Evolutionary conservation across 1,284 basidiomycete genomes (phyloP).

Genomic region (Microstroma glucosiphilum): DNA sequence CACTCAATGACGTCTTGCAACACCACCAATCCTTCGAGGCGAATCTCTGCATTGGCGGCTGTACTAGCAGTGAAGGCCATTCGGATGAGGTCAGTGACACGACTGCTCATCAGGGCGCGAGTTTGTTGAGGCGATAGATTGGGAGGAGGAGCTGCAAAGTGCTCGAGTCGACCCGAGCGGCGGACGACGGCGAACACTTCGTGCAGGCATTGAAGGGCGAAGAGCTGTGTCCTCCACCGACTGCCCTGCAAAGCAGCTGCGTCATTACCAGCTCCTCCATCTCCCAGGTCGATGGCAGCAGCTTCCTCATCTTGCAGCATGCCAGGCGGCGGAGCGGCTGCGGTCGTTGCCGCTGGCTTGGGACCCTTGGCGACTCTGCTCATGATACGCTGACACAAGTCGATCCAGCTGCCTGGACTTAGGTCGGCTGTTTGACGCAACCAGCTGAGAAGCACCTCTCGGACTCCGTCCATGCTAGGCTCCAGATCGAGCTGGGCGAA

Average conservation of each 20-base stretch:
- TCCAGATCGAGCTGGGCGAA: slow-evolving; percentile 92
- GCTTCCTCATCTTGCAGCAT: slow-evolving; percentile 73
- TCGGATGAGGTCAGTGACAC: slow-evolving; percentile 86
- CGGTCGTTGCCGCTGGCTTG: slow-evolving; percentile 15
- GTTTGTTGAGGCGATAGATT: slow-evolving; percentile 50
- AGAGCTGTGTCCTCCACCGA: slow-evolving; percentile 93
- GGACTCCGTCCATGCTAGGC: slow-evolving; percentile 85
- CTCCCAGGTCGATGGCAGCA: slow-evolving; percentile 61
- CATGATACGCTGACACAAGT: slow-evolving; percentile 95
- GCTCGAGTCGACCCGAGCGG: slow-evolving; percentile 57
- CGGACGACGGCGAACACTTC: slow-evolving; percentile 74
- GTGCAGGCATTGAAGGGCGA: slow-evolving; percentile 86
- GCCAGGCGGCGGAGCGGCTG: slow-evolving; percentile 5
- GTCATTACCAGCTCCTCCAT: slow-evolving; percentile 18
- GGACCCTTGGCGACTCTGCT: slow-evolving; percentile 12
- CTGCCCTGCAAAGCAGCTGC: slow-evolving; percentile 15
- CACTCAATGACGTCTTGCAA: slow-evolving; percentile 87
- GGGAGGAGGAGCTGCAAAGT: slow-evolving; percentile 55
- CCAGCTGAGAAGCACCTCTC: slow-evolving; percentile 91
- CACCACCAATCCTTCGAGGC: slow-evolving; percentile 83
- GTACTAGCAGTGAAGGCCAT: slow-evolving; percentile 98
- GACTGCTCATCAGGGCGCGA: slow-evolving; percentile 63
- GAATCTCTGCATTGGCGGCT: slow-evolving; percentile 88
- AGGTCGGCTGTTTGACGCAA: slow-evolving; percentile 84
- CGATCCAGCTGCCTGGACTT: slow-evolving; percentile 95